Evolutionary conservation across 768 basidiomycete genomes (phyloP).

Genomic region (Psilocybe cubensis): DNA sequence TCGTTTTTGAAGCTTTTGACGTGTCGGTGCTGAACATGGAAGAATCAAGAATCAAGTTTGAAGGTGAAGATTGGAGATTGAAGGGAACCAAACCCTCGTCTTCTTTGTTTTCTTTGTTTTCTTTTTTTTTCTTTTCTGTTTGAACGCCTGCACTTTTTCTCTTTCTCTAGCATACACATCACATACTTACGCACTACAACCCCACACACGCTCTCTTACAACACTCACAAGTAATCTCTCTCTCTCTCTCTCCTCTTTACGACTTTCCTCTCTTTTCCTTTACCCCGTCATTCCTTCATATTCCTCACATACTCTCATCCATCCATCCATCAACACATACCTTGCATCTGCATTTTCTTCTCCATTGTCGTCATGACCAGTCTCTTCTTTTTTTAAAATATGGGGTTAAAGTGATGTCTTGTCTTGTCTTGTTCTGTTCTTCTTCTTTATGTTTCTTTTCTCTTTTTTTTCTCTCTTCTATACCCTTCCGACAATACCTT

Average conservation of each 20-base stretch:
- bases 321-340: too few species aligned
- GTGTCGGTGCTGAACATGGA: neutral
- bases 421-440: too few species aligned
- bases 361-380: too few species aligned
- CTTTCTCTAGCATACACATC: neutral
- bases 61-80: neutral
- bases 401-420: too few species aligned
- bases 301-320: too few species aligned
- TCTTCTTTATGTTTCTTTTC: too few species aligned
- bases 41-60: neutral
- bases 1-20: slow-evolving; percentile 1
- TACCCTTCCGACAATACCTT: too few species aligned
- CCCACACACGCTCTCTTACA: neutral
- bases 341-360: too few species aligned
- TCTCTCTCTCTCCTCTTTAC: neutral
- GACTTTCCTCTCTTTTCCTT: neutral
- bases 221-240: neutral
- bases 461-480: too few species aligned
- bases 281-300: neutral
- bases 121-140: neutral
- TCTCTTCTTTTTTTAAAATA: neutral
- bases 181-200: neutral
- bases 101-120: neutral
- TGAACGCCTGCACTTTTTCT: neutral
- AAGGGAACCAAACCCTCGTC: neutral